Base-by-base conservation (phyloP, 2,329 filamentous ascomycete genomes). In the Penicillium sp. region DNA sequence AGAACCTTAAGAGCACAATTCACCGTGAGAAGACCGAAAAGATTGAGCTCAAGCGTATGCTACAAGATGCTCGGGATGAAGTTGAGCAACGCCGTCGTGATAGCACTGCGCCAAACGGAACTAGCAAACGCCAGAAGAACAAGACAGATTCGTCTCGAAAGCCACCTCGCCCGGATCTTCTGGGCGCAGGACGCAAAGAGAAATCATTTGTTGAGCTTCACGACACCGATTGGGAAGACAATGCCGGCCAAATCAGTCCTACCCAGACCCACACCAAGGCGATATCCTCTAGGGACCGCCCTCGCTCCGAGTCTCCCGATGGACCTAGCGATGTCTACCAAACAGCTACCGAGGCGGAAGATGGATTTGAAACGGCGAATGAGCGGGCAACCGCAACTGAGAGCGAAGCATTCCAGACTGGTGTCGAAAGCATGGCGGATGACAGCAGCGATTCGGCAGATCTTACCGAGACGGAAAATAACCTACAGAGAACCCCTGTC, bases 1-100 rank as follows among this genome's bases (percentile, higher is more conserved):
- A 97, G 72, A 96, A 91, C 66, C 84, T 97, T 64, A 91, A 96
- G 74, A 91, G 89, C 72, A 96, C 92, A 66, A 89, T 97, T 45
- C 93, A 99, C 72, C 89, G 94, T 34, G 94, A 99, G 74, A 99
- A 97, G 85, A 97, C 93, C 0, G 94, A 99, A 74, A 99, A 97
- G 79, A 84, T 97, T 29, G 94, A 99, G 74, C 83, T 97, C 51
- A 92, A 91, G 75, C 89, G 93, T 56, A 90, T 99, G 83, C 84
- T 97, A 31, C 93, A 97, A 75, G 94, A 99, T 67, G 88, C 93
- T 25, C 86, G 92, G 35, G 94, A 99, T 69, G 94, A 99, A 67
- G 77, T 99, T 29, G 94, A 91, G 72, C 75, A 84, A 45, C 83
- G 86, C 56, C 80, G 83, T 46, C 79, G 76, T 50, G 84, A 79